Evolutionary conservation across 1,284 basidiomycete species (phyloP), one percentile per base, ranked within the genome.

Genomic region (Schizopora paradoxa): DNA sequence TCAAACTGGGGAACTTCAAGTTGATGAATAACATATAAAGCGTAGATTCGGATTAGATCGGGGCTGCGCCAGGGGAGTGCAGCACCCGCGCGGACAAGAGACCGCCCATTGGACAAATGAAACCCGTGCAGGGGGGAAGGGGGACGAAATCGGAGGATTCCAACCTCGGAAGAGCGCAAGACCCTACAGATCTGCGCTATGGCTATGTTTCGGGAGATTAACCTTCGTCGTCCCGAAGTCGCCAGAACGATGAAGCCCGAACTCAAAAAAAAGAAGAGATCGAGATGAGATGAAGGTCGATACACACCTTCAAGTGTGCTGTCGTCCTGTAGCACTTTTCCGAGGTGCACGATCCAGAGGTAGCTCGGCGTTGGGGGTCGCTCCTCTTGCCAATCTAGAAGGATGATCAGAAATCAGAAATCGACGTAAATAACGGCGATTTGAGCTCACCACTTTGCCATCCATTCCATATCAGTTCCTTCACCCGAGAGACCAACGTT

Each of bases 311-410:
- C 59, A 32, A 91, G 68, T 3, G 81, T 86, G 45, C 90, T 86
- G 36, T 91, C 88, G 58, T 92, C 89, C 57, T 86, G 81, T 32
- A 91, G 65, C 59, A 92, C 83, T 59, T 82, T 79, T n/a, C 90
- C 90, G 10, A 91, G 70, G 61, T 90, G 81, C 1, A 92, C 67
- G 31, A 93, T 73, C 28, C 89, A 76, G 47, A 91, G 70, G 67
- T 82, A 88, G 4, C 79, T 80, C 0, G 88, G 86, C 6, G 84
- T 81, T 8, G 86, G 83, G 1, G 90, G 89, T 40, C 82, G 79
- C 48, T 86, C 83, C 48, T 81, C 79, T 60, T 81, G 79, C 88
- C 87, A 90, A 48, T 91, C 88, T 86, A 57, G 32, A 33, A 23
- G 27, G 19, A 13, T 41, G 25, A 16, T 19, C 7, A 43, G 18